These are phyloP conservation scores for Bryoerythrophyllum caledonicum DNA, from an alignment of 225 moss, liverwort and hornwort genomes.

Conservation along the genomic window DNA sequence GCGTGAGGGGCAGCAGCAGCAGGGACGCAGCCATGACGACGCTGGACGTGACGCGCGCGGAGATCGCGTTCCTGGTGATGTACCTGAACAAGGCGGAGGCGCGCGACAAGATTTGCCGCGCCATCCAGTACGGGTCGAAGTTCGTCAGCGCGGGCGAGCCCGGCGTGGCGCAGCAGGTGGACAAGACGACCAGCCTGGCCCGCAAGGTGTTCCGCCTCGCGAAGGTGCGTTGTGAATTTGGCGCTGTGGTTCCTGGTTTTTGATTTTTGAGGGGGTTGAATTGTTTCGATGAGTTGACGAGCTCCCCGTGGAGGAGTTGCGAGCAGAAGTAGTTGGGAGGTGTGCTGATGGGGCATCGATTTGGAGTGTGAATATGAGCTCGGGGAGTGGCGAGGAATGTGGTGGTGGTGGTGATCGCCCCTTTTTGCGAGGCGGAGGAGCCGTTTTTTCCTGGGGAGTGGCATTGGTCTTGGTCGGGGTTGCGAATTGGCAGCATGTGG, in stretches of 20 bases:
- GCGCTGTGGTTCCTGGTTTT: not conserved
- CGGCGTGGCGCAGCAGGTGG: conserved; percentile 76
- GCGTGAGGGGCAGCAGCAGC: not conserved
- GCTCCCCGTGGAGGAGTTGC: not conserved
- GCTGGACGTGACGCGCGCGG: conserved; percentile 76
- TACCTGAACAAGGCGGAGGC: conserved; percentile 90
- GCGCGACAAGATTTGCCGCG: conserved; percentile 89
- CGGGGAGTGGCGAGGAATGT: not conserved
- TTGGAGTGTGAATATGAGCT: not conserved
- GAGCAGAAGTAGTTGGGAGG: no score
- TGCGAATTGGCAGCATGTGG: not conserved
- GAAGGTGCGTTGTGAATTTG: conserved; percentile 54
- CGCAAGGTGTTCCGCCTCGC: conserved; percentile 92
- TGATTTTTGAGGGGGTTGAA: not conserved
- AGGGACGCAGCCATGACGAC: conserved; percentile 42
- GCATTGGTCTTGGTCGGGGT: conserved; percentile 1
- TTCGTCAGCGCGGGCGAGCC: conserved; percentile 88
- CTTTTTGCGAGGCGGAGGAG: not conserved
- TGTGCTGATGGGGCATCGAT: not conserved
- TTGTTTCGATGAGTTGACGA: not conserved
- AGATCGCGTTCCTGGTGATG: conserved; percentile 80
- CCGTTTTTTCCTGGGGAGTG: not conserved
- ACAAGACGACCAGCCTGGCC: conserved; percentile 91
- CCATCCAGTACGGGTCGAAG: conserved; percentile 98
- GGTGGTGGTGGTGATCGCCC: not conserved